phyloP scores from a whole-genome alignment of 2,329 filamentous ascomycete species.

The Emydomyces testavorans region DNA sequence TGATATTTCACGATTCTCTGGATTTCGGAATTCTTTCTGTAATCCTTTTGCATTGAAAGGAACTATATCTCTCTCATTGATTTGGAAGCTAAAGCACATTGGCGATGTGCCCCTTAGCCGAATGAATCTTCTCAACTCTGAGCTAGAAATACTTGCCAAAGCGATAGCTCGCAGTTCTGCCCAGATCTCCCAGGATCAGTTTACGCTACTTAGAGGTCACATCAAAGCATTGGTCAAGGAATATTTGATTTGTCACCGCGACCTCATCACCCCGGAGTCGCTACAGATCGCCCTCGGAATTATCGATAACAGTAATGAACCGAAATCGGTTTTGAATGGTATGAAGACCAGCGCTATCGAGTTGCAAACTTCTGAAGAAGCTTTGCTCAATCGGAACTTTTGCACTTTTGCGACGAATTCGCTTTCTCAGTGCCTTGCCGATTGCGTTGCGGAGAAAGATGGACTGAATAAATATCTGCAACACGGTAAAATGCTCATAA shows the following conservation, averaged over 20 bases:
- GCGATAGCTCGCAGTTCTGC: slow-evolving; percentile 43
- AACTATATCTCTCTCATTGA: slow-evolving; percentile 41
- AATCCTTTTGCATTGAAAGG: slow-evolving; percentile 39
- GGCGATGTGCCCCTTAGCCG: slow-evolving; percentile 47
- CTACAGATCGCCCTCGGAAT: slow-evolving; percentile 20
- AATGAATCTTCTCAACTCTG: slow-evolving; percentile 52
- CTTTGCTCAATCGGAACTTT: slow-evolving; percentile 29
- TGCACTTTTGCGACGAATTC: slow-evolving; percentile 21
- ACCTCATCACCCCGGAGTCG: slow-evolving; percentile 25
- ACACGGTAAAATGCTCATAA: slow-evolving; percentile 57
- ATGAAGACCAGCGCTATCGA: not conserved
- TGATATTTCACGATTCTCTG: slow-evolving; percentile 28
- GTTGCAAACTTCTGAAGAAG: slow-evolving; percentile 18
- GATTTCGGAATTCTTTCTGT: slow-evolving; percentile 22
- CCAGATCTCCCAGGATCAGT: slow-evolving; percentile 42
- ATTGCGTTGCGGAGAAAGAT: not conserved
- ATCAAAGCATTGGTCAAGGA: slow-evolving; percentile 33
- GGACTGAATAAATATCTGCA: slow-evolving; percentile 20
- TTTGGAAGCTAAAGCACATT: slow-evolving; percentile 45
- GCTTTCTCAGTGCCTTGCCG: not conserved
- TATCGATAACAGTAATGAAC: not conserved
- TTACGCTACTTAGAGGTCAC: slow-evolving; percentile 39
- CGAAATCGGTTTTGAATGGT: not conserved
- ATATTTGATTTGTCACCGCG: slow-evolving; percentile 27
- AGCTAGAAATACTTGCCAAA: slow-evolving; percentile 50